These are phyloP conservation scores for Solanum raphanifolium DNA, from an alignment of 257 asterid species.

Conservation along the genomic window DNA sequence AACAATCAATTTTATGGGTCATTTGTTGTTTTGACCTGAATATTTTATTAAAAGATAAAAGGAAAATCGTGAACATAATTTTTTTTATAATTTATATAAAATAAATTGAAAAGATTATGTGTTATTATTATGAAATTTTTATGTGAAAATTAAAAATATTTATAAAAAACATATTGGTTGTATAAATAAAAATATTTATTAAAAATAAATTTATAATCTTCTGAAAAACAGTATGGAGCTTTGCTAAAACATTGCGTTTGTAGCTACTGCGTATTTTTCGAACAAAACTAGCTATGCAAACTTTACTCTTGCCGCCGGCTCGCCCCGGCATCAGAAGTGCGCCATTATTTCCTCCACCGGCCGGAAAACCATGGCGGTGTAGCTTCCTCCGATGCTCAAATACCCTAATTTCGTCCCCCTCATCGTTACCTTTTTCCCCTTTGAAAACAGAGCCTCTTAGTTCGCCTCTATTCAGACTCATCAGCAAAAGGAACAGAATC, in stretches of 20 bases:
- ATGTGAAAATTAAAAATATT: background rate
- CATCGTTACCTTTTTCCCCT: constrained; percentile 28
- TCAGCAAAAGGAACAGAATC: constrained; percentile 9
- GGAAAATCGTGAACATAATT: background rate
- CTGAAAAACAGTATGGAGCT: background rate
- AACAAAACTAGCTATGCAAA: constrained; percentile 44
- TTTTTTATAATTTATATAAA: background rate
- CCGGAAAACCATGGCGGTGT: constrained; percentile 5
- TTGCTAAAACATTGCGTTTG: background rate
- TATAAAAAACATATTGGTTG: background rate
- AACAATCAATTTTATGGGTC: background rate
- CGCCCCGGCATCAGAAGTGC: constrained; percentile 46
- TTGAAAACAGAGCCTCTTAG: constrained; percentile 21
- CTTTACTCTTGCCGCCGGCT: constrained; percentile 69
- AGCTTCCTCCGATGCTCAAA: constrained; percentile 3
- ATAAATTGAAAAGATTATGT: background rate
- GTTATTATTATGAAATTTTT: background rate
- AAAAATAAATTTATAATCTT: background rate
- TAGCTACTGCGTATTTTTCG: background rate
- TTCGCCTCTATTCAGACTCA: constrained; percentile 25
- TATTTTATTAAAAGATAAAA: background rate
- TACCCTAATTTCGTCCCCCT: constrained; percentile 10
- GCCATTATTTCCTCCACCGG: constrained; percentile 18
- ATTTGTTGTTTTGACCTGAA: background rate
- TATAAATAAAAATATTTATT: background rate